Percentiles rank a stretch among this genome's conserved stretches.
Evolutionary conservation across 164 flowering plant species (phyloP).

Genomic region (Aristolochia contorta): DNA sequence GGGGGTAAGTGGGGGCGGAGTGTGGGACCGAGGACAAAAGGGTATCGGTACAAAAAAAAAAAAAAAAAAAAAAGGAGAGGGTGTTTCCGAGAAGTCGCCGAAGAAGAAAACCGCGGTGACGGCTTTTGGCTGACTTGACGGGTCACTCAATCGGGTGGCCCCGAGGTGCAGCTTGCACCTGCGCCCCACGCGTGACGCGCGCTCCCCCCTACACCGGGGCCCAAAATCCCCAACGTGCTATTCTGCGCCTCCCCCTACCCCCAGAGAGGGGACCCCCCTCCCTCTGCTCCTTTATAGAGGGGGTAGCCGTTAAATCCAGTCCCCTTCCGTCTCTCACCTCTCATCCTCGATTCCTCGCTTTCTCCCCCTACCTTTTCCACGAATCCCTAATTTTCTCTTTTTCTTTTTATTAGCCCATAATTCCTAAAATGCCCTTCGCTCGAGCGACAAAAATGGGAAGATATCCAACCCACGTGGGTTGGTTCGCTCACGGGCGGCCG

Average conservation of each 20-base stretch:
- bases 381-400: no score
- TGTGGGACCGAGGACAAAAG: slow-evolving; percentile 1
- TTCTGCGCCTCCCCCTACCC: neutral
- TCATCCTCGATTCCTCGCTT: no score
- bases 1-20: slow-evolving; percentile 2
- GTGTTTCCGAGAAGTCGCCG: no score
- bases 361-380: no score
- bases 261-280: neutral
- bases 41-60: slow-evolving; percentile 8
- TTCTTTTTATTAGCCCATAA: no score
- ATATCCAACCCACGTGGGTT: neutral
- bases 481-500: no score
- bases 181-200: slow-evolving; percentile 12
- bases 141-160: slow-evolving; percentile 13
- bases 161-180: slow-evolving; percentile 16
- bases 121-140: slow-evolving; percentile 21
- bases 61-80: no score
- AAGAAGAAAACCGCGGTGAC: no score
- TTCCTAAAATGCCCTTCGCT: neutral
- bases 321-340: no score
- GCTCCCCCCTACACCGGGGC: neutral
- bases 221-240: neutral
- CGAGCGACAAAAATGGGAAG: neutral
- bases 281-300: neutral
- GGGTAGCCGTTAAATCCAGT: slow-evolving; percentile 38